Conservation (phyloP, 768 basidiomycete species). For the Piloderma croceum region DNA sequence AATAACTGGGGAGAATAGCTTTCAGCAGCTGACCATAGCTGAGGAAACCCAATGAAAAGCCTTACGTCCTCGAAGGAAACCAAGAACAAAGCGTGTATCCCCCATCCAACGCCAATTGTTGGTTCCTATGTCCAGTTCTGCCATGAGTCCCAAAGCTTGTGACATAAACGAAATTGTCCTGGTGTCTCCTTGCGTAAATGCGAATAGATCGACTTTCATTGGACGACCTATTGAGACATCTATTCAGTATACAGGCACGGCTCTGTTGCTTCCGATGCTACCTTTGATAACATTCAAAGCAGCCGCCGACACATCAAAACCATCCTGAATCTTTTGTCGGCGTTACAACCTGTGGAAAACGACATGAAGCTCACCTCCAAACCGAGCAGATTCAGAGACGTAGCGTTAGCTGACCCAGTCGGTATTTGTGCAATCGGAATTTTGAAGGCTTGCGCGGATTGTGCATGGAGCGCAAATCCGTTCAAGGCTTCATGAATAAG, state of each 20-base stretch:
- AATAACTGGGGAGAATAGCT: too few species aligned
- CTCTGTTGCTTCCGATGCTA: constrained; percentile 17
- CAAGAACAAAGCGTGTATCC: constrained; percentile 68
- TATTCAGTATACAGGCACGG: neutral
- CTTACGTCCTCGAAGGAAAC: constrained; percentile 66
- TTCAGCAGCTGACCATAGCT: constrained; percentile 35
- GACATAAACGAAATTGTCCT: constrained; percentile 75
- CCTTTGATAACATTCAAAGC: constrained; percentile 81
- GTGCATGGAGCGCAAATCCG: constrained; percentile 64
- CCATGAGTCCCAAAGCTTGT: constrained; percentile 78
- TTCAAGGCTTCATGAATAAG: constrained; percentile 80
- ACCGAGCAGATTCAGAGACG: constrained; percentile 72
- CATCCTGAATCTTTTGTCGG: constrained; percentile 40
- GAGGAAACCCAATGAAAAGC: neutral
- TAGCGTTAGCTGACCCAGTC: constrained; percentile 76
- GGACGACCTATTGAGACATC: constrained; percentile 45
- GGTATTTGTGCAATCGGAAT: constrained; percentile 77
- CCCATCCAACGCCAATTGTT: constrained; percentile 87
- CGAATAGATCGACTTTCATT: constrained; percentile 74
- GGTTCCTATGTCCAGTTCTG: constrained; percentile 79
- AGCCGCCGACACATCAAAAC: constrained; percentile 65
- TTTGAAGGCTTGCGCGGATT: constrained; percentile 53
- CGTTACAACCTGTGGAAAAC: neutral
- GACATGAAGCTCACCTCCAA: constrained; percentile 37
- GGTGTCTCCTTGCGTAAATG: constrained; percentile 62